Percentiles rank a stretch among this genome's conserved stretches.
These are phyloP conservation scores for Pseudocercospora crystallina DNA, from an alignment of 2,329 filamentous ascomycete species.

Conservation along the genomic window DNA sequence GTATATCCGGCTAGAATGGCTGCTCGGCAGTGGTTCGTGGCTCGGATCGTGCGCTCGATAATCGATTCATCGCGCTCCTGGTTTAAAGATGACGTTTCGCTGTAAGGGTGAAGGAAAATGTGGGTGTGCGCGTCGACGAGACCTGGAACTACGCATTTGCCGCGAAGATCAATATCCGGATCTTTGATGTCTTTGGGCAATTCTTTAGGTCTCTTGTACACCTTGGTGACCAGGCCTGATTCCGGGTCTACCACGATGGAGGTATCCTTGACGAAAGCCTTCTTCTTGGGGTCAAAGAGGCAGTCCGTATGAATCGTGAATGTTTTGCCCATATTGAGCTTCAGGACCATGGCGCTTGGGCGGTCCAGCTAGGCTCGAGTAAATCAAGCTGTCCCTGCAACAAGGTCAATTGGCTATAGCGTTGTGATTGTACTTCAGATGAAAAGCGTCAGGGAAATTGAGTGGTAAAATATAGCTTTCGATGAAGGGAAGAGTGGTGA, in stretches of 20 bases:
- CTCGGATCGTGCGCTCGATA: constrained; percentile 57
- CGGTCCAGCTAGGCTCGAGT: not conserved
- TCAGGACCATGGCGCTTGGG: constrained; percentile 20
- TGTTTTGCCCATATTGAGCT: constrained; percentile 12
- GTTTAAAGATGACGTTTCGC: constrained; percentile 42
- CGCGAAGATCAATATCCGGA: constrained; percentile 55
- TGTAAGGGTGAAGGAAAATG: constrained; percentile 52
- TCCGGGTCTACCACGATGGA: constrained; percentile 45
- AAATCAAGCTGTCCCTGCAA: no score
- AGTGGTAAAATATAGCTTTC: no score
- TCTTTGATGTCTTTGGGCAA: constrained; percentile 28
- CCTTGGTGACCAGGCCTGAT: constrained; percentile 43
- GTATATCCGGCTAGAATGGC: constrained; percentile 60
- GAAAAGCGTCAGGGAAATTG: no score
- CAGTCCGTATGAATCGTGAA: constrained; percentile 46
- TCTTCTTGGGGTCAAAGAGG: constrained; percentile 50
- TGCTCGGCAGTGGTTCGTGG: constrained; percentile 53
- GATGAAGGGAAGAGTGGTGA: no score
- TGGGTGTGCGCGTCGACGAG: constrained; percentile 59
- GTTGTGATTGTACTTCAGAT: no score
- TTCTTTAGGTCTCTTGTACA: constrained; percentile 28
- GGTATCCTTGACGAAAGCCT: constrained; percentile 42
- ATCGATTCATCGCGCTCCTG: constrained; percentile 60
- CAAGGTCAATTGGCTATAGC: no score
- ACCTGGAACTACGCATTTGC: constrained; percentile 53